Evolutionary conservation across 441 rosid genomes (phyloP).

Genomic region (Mallotus repandus): DNA sequence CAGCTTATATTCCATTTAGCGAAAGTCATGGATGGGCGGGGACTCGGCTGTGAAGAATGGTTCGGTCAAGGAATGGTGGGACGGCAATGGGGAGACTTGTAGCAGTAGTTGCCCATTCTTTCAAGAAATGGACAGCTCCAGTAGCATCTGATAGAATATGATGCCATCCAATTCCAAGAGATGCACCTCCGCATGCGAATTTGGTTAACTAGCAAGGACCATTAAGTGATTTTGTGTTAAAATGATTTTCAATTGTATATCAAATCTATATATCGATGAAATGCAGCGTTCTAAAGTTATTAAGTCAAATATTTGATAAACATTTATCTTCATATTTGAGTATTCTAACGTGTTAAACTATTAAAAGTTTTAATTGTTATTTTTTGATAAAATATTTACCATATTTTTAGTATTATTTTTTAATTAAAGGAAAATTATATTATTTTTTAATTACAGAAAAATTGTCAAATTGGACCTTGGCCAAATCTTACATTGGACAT

Average conservation of each 20-base stretch:
- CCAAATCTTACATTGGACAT: too few species aligned
- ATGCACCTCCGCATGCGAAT: slow-evolving; percentile 19
- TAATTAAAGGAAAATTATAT: too few species aligned
- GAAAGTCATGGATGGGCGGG: neutral
- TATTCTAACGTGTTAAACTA: neutral
- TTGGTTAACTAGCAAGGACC: slow-evolving; percentile 14
- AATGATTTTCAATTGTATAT: too few species aligned
- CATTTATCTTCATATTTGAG: too few species aligned
- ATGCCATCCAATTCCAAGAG: slow-evolving; percentile 18
- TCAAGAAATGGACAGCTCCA: neutral
- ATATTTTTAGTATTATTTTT: neutral
- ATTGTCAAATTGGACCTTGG: too few species aligned
- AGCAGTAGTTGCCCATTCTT: slow-evolving; percentile 10
- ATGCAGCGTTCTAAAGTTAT: too few species aligned
- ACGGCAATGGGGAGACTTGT: slow-evolving; percentile 3
- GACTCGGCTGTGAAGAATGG: neutral
- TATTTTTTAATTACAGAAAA: too few species aligned
- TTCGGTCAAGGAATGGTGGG: slow-evolving; percentile 1
- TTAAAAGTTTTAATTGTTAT: neutral
- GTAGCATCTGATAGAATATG: slow-evolving; percentile 16
- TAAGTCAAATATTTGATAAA: neutral
- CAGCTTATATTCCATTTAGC: neutral
- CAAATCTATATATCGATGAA: too few species aligned
- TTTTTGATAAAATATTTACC: neutral
- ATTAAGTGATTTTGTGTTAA: too few species aligned